Percentiles rank a stretch among this genome's conserved stretches.
phyloP scores from a whole-genome alignment of 2,329 filamentous ascomycete genomes.

The Blumeriella jaapii region DNA sequence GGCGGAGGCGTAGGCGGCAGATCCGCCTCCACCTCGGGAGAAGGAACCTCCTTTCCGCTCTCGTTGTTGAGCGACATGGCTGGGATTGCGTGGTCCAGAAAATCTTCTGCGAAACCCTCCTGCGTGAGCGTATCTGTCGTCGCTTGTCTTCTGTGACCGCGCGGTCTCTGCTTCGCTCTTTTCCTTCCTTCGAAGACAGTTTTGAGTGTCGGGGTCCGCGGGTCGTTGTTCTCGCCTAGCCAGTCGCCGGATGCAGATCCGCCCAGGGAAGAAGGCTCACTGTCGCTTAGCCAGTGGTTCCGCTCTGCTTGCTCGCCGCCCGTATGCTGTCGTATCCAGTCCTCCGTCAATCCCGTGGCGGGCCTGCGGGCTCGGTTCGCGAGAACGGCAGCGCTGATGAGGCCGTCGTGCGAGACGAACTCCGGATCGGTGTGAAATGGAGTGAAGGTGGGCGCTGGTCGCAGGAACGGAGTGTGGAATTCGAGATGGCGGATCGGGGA shows the following conservation, averaged over 20 bases:
- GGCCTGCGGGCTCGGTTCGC: slow-evolving; percentile 50
- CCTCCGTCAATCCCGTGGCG: slow-evolving; percentile 58
- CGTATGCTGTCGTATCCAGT: slow-evolving; percentile 81
- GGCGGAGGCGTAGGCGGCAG: slow-evolving; percentile 28
- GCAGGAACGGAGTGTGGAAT: slow-evolving; percentile 50
- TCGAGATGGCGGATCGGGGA: slow-evolving; percentile 49
- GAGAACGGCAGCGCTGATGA: slow-evolving; percentile 42
- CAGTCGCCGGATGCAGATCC: slow-evolving; percentile 42
- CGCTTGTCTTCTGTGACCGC: slow-evolving; percentile 26
- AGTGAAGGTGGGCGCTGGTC: slow-evolving; percentile 37
- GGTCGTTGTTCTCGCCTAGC: slow-evolving; percentile 35
- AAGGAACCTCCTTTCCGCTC: slow-evolving; percentile 10
- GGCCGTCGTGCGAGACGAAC: slow-evolving; percentile 26
- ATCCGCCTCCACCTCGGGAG: slow-evolving; percentile 29
- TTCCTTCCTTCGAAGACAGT: slow-evolving; percentile 20
- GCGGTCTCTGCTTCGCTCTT: slow-evolving; percentile 13
- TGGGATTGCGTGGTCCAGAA: slow-evolving; percentile 13
- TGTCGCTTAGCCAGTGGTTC: slow-evolving; percentile 77
- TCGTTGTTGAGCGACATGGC: slow-evolving; percentile 20
- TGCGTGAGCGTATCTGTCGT: slow-evolving; percentile 25
- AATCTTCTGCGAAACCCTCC: slow-evolving; percentile 23
- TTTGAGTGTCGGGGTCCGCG: slow-evolving; percentile 26
- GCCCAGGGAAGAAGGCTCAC: slow-evolving; percentile 66
- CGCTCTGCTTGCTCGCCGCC: slow-evolving; percentile 57
- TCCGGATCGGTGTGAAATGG: slow-evolving; percentile 30